These are phyloP conservation scores for Aureobasidium mangrovei DNA, from an alignment of 2,329 filamentous ascomycete genomes.

Conservation along the genomic window DNA sequence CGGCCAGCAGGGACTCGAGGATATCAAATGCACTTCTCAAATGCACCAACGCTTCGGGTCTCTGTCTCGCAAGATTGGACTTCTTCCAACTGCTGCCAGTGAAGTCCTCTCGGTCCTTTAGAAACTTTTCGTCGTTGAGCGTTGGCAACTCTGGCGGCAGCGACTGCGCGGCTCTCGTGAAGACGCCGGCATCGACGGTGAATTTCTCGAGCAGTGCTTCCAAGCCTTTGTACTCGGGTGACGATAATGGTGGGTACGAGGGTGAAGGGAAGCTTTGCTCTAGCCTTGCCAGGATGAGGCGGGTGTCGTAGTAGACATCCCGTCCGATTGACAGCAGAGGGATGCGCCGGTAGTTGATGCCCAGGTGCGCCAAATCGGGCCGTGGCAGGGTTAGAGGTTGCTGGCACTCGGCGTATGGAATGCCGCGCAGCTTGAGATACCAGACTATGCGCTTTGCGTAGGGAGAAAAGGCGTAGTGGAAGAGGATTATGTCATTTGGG, in stretches of 20 bases:
- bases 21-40: conserved; percentile 47
- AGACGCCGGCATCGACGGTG: conserved; percentile 50
- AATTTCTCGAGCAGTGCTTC: conserved; percentile 49
- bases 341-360: conserved; percentile 60
- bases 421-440: conserved; percentile 59
- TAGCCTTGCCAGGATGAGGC: conserved; percentile 58
- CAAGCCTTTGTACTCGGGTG: conserved; percentile 33
- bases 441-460: conserved; percentile 56
- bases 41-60: conserved; percentile 49
- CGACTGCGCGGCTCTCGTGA: conserved; percentile 43
- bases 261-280: conserved; percentile 44
- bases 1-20: conserved; percentile 55
- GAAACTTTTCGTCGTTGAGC: conserved; percentile 50
- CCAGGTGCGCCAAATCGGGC: conserved; percentile 53
- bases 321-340: conserved; percentile 58
- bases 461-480: conserved; percentile 58
- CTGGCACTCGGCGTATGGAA: conserved; percentile 60
- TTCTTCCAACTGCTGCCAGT: conserved; percentile 35
- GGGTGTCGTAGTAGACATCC: conserved; percentile 61
- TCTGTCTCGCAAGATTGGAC: conserved; percentile 32
- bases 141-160: conserved; percentile 50
- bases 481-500: conserved; percentile 48
- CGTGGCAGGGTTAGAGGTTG: conserved; percentile 60
- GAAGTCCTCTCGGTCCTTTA: conserved; percentile 47
- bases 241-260: conserved; percentile 26